Base-by-base conservation (phyloP, 2,329 filamentous ascomycete species). In the Leptosphaerulina australis region DNA sequence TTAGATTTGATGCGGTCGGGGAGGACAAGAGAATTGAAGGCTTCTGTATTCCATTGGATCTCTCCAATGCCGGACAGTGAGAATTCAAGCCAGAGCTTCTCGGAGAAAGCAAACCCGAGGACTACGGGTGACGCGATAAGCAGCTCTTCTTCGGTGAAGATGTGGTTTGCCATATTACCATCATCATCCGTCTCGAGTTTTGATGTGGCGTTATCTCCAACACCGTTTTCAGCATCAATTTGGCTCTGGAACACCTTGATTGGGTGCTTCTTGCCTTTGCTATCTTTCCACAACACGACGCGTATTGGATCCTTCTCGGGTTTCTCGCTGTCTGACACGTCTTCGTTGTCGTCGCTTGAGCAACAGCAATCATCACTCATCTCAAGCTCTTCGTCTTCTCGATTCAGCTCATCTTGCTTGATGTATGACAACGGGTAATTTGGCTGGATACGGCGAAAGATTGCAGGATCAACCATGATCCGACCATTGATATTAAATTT, bases 31-130 rank as follows among this genome's bases (percentile, higher is more conserved):
- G 88, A 91, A 38, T 88, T 84, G 73, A 94, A 96, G 0, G 91
- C 91, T 11, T 84, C 81, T 31, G 88, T 84, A 63, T 96, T 93
- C 89, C 89, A 96, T 26, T 85, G 81, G 55, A 96, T 93, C 3
- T 95, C 88, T 34, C 83, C 82, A 55, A 96, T 82, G 0, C 87
- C 86, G 0, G 88, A 89, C 15, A 97, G 86, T 0, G 85, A 86
- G 63, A 96, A 91, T 69, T 96, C 90, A 0, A 96, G 81, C 92
- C 91, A 97, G 8, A 90, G 79, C 74, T 96, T 96, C 73, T 96
- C 90, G 1, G 84, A 85, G 69, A 96, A 95, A 0, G 90, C 84
- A 63, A 96, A 96, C 0, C 91, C 92, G 1, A 95, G 81, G 0
- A 96, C 89, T 0, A 95, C 86, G 0, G 91, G 88, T 2, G 89